A percentile compares a stretch with the other conserved stretches of the same genome.
phyloP scores from a whole-genome alignment of 1,284 basidiomycete species.

The Leccinum griseonigrum region DNA sequence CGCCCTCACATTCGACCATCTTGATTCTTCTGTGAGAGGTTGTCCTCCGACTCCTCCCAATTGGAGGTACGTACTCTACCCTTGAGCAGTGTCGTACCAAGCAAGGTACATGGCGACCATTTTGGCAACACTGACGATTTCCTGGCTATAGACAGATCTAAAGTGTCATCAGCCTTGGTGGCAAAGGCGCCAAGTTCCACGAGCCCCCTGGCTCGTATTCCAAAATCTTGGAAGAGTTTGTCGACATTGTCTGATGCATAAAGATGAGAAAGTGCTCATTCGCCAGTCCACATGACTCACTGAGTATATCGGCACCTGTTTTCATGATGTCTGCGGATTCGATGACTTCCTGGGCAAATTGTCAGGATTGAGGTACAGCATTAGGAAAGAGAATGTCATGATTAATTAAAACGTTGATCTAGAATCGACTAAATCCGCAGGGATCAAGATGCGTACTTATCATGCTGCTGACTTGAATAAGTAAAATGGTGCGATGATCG shows the following conservation, averaged over 20 bases:
- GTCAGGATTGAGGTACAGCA: not conserved
- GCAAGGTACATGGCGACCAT: slow-evolving; percentile 51
- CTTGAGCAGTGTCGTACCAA: slow-evolving; percentile 45
- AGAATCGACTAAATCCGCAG: not conserved
- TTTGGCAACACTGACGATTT: slow-evolving; percentile 51
- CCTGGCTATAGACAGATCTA: slow-evolving; percentile 36
- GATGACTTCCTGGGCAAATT: slow-evolving; percentile 41
- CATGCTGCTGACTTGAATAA: slow-evolving; percentile 60
- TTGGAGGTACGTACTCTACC: slow-evolving; percentile 51
- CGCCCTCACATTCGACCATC: slow-evolving; percentile 45
- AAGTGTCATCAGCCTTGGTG: slow-evolving; percentile 45
- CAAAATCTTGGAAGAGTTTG: slow-evolving; percentile 60
- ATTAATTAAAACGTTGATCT: slow-evolving; percentile 27
- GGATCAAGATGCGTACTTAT: slow-evolving; percentile 34
- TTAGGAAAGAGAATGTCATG: not conserved
- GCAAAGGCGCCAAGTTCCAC: slow-evolving; percentile 58
- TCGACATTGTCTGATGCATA: slow-evolving; percentile 51
- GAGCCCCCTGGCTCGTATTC: slow-evolving; percentile 48
- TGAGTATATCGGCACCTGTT: slow-evolving; percentile 58
- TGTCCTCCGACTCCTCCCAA: slow-evolving; percentile 44
- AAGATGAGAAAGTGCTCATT: not conserved
- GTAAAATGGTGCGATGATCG: slow-evolving; percentile 44
- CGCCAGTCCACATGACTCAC: slow-evolving; percentile 35
- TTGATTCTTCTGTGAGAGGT: slow-evolving; percentile 36
- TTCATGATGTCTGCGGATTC: slow-evolving; percentile 48